phyloP scores from a whole-genome alignment of 2,329 filamentous ascomycete species.

The Samsoniella hepiali region DNA sequence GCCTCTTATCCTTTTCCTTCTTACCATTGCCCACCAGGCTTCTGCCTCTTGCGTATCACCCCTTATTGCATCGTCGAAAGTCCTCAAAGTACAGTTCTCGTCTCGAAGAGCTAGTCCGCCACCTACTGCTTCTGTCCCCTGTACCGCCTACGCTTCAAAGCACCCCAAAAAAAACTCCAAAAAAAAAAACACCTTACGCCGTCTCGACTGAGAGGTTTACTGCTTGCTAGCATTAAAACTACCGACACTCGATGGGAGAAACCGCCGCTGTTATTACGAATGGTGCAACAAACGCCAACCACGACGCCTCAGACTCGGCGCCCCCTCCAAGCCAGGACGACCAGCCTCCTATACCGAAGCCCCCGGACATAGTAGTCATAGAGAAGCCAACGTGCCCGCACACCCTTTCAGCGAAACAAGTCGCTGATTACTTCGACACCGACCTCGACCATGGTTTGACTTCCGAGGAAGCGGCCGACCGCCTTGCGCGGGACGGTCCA shows the following conservation, averaged over 20 bases:
- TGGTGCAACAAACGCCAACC: conserved; percentile 40
- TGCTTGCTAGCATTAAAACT: conserved; percentile 22
- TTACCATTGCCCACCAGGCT: conserved; percentile 17
- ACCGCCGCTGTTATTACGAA: conserved; percentile 37
- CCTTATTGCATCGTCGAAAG: conserved; percentile 6
- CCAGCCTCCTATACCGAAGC: conserved; percentile 40
- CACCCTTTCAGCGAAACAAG: conserved; percentile 34
- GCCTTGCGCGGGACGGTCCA: conserved; percentile 62
- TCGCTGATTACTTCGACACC: conserved; percentile 40
- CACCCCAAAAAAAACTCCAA: neutral
- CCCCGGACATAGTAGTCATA: conserved; percentile 34
- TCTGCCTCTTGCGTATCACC: conserved; percentile 17
- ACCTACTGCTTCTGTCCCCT: conserved; percentile 22
- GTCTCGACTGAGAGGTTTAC: conserved; percentile 8
- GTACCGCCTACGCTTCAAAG: neutral
- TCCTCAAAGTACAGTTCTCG: conserved; percentile 1
- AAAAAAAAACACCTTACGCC: conserved; percentile 4
- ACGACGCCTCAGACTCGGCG: conserved; percentile 36
- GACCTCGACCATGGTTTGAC: conserved; percentile 58
- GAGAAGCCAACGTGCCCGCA: conserved; percentile 36
- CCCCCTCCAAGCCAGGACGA: conserved; percentile 35
- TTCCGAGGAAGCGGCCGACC: conserved; percentile 59
- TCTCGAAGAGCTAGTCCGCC: neutral
- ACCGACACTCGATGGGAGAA: conserved; percentile 43
- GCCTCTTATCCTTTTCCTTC: conserved; percentile 23